phyloP scores from a whole-genome alignment of 73 alveolate species.

The Uronychia binucleata region DNA sequence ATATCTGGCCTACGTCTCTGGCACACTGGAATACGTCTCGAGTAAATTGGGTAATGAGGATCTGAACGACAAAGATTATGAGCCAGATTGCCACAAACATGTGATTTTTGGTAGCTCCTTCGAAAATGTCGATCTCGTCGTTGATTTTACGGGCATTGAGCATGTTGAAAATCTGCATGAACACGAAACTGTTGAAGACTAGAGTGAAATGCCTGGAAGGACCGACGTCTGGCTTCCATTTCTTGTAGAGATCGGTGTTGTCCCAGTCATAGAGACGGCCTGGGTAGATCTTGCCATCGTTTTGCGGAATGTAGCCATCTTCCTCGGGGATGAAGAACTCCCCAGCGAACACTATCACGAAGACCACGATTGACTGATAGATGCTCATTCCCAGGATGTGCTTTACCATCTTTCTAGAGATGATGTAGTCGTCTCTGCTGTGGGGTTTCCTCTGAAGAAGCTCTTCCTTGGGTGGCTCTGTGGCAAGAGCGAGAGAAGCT shows the following conservation, averaged over 20 bases:
- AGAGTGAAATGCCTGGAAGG: conserved; percentile 66
- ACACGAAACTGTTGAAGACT: conserved; percentile 76
- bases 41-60: conserved; percentile 57
- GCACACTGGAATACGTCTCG: conserved; percentile 26
- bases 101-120: conserved; percentile 65
- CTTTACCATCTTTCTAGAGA: conserved; percentile 62
- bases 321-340: conserved; percentile 46
- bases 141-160: conserved; percentile 74
- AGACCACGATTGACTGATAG: conserved; percentile 30
- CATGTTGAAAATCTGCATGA: conserved; percentile 77
- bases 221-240: conserved; percentile 49
- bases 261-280: conserved; percentile 39
- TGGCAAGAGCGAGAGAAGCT: conserved; percentile 84
- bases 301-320: conserved; percentile 2
- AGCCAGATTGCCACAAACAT: conserved; percentile 30
- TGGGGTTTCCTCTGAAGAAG: conserved; percentile 71
- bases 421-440: conserved; percentile 68
- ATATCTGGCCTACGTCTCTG: neutral
- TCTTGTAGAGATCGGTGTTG: conserved; percentile 37
- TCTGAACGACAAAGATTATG: conserved; percentile 20
- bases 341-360: conserved; percentile 57
- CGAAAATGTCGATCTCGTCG: conserved; percentile 71
- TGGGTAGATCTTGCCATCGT: conserved; percentile 1
- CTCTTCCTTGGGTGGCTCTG: conserved; percentile 78
- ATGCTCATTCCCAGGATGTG: conserved; percentile 66